A percentile compares a stretch with the other conserved stretches of the same genome.
Evolutionary conservation across 805 yeast genomes (phyloP).

Genomic region (Candida mattraensis): DNA sequence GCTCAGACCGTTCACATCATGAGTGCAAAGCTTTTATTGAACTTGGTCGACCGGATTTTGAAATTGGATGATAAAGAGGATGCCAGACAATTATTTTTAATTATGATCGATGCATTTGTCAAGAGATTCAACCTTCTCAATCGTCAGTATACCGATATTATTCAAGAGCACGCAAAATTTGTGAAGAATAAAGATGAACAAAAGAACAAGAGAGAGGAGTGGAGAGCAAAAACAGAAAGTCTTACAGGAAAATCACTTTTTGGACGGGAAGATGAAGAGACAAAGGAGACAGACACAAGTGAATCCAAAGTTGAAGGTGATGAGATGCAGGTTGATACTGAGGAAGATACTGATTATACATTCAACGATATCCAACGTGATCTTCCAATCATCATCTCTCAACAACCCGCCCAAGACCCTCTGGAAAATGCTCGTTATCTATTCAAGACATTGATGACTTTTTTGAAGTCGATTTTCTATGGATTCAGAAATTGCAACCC

Average conservation of each 20-base stretch:
- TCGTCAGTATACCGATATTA: constrained; percentile 64
- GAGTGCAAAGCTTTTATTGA: constrained; percentile 89
- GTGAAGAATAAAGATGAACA: constrained; percentile 44
- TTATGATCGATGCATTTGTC: constrained; percentile 85
- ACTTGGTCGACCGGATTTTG: constrained; percentile 85
- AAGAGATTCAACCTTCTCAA: constrained; percentile 77
- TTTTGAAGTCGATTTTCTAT: constrained; percentile 83
- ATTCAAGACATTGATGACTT: constrained; percentile 85
- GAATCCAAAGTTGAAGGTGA: constrained; percentile 3
- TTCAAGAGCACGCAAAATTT: constrained; percentile 57
- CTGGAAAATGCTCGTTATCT: constrained; percentile 85
- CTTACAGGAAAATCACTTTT: constrained; percentile 29
- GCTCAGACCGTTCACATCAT: constrained; percentile 91
- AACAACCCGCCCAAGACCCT: constrained; percentile 57
- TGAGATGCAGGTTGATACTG: constrained; percentile 19
- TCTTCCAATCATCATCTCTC: constrained; percentile 61
- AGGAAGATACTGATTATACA: constrained; percentile 29
- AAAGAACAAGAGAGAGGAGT: constrained; percentile 41
- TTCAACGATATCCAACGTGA: constrained; percentile 47
- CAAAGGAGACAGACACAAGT: constrained; percentile 1
- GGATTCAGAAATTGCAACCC: constrained; percentile 91
- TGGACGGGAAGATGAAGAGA: constrained; percentile 16
- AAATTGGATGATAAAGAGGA: constrained; percentile 79
- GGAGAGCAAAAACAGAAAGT: constrained; percentile 40
- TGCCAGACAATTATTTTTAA: constrained; percentile 78